Evolutionary conservation across 768 basidiomycete genomes (phyloP), one percentile per base, ranked within the genome.

Genomic region (Tubosaeta brunneosetosa): DNA sequence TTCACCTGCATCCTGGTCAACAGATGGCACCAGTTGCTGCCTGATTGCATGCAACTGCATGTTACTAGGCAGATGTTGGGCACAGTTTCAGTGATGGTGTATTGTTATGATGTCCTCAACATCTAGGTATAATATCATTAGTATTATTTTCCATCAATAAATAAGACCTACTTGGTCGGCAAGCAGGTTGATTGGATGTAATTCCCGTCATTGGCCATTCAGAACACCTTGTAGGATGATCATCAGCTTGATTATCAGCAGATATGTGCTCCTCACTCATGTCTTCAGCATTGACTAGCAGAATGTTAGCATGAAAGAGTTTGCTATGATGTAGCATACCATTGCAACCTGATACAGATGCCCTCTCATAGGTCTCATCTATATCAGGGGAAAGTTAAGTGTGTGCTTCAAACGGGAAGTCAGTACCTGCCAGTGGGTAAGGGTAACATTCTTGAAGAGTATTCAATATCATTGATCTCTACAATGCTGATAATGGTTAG

Each of bases 41-140:
- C 47, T 27, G 22, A 34, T 27, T 19, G 34, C 42, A 16, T 25
- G 10, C 11, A 57, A 29, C 9, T 53, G 44, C 0, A n/a, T 40
- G 13, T 53, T 47, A 42, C 41, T 54, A 4, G 52, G 52, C 8
- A 53, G n/a, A 12, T 6, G 41, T 33, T 32, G 50, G 12, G 7
- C 31, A 25, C 16, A 17, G n/a, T 51, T 51, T 5, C 41, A 6
- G 37, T 10, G n/a, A 10, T 7, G 29, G 27, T 56, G 51, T 14
- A 11, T 11, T 22, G 19, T 17, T 14, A 56, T n/a, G 3, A 52
- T 12, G 13, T 49, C 31, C 26, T n/a, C 31, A 16, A 2, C 43
- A 37, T 40, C 29, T 29, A 29, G 29, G 29, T 9, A 29, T 29
- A 29, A 9, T 41, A 48, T 4, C 26, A 44, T 9, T 3, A 5